Evolutionary conservation across 306 rosid species (phyloP), one percentile per base, ranked within the genome.

Genomic region (Quercus engelmannii): DNA sequence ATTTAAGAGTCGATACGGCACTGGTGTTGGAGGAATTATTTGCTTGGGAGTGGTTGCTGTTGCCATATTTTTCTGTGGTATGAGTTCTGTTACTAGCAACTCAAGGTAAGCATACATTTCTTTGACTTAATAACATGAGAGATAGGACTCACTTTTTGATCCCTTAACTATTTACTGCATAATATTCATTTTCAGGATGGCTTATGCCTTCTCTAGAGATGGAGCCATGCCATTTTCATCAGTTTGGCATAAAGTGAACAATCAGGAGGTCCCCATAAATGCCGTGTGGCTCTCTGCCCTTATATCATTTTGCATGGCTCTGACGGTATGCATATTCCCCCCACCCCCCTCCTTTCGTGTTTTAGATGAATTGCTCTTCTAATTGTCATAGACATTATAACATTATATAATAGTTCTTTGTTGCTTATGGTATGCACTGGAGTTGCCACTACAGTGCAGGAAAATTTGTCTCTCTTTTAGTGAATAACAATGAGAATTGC

Each of bases 171-270:
- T 69, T 79, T 61, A 59, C 25, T 65, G 79, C 59, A 76, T 70
- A 55, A 68, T 62, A 75, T 59, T 81, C 77, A 41, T 26, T 73
- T 51, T 52, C 81, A 91, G 98, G 86, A 93, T 95, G 99, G 98
- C 87, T 73, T 95, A 89, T 79, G 99, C 99, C 38, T 95, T 95
- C 89, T 95, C 99, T 57, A 91, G 99, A 83, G 99, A 95, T 68
- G 99, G 98, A 72, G 98, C 99, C 74, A 91, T 95, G 99, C 99
- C 99, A 70, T 83, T 91, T 55, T 95, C 99, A 26, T 86, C 96
- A 0, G 67, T 87, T 67, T 91, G 99, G 98, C 99, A 91, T 79
- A 79, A 87, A 89, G 99, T 95, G 64, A 89, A 91, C 86, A 83
- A 76, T 81, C 91, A 90, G 4, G 98, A 95, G 57, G 93, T 95